Evolutionary conservation across 2,329 filamentous ascomycete species (phyloP).

Genomic region (Graphiopsis chlorocephala): DNA sequence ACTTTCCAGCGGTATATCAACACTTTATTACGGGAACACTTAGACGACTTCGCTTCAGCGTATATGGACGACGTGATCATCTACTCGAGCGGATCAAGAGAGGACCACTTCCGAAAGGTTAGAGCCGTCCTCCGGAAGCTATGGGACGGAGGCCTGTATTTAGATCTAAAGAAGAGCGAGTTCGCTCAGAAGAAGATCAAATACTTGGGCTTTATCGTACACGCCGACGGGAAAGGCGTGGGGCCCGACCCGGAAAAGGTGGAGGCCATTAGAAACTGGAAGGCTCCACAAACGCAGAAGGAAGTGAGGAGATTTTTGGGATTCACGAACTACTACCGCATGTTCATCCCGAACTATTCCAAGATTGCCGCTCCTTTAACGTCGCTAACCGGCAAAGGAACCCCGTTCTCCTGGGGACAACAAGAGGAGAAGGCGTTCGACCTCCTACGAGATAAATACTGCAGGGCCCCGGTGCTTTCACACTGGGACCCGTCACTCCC

Average conservation of each 20-base stretch:
- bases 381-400: too few relatives aligned
- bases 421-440: too few relatives aligned
- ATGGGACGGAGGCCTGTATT: constrained; percentile 3
- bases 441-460: too few relatives aligned
- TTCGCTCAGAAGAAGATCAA: background rate
- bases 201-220: background rate
- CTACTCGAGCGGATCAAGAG: constrained; percentile 12
- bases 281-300: too few relatives aligned
- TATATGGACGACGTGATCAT: constrained; percentile 30
- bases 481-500: too few relatives aligned
- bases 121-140: background rate
- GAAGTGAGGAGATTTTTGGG: too few relatives aligned
- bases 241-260: constrained; percentile 9
- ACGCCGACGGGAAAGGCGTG: constrained; percentile 2
- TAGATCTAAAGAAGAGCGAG: constrained; percentile 25
- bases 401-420: too few relatives aligned
- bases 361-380: too few relatives aligned
- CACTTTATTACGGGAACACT: constrained; percentile 19
- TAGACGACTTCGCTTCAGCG: constrained; percentile 26
- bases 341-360: too few relatives aligned
- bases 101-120: constrained; percentile 8
- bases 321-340: too few relatives aligned
- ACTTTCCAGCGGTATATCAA: constrained; percentile 25
- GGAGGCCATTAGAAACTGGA: background rate
- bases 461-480: too few relatives aligned